phyloP scores from a whole-genome alignment of 73 alveolate species.

The Paramecium primaurelia region DNA sequence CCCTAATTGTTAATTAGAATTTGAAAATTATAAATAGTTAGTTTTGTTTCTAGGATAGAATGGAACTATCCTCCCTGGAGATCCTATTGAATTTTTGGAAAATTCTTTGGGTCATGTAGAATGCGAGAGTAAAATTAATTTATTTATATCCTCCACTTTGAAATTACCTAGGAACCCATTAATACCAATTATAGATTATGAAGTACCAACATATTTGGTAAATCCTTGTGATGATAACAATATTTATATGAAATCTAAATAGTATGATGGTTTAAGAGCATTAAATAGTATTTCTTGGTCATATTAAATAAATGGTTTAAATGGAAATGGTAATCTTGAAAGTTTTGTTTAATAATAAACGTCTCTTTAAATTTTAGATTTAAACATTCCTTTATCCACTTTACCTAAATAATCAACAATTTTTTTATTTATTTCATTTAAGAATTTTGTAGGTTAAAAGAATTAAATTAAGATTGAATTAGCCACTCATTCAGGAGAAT shows the following conservation, averaged over 20 bases:
- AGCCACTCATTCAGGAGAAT: too few species aligned
- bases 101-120: not conserved
- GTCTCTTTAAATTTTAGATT: not conserved
- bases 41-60: not conserved
- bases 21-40: not conserved
- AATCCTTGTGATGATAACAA: not conserved
- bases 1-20: not conserved
- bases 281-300: not conserved
- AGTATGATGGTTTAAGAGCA: not conserved
- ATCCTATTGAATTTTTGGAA: too few species aligned
- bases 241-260: too few species aligned
- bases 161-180: not conserved
- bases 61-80: not conserved
- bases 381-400: not conserved
- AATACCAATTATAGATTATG: not conserved
- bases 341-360: not conserved
- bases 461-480: too few species aligned
- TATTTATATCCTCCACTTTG: too few species aligned
- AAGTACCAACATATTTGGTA: not conserved
- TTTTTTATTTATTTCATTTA: too few species aligned
- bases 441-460: too few species aligned
- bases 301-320: not conserved
- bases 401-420: not conserved
- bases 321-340: not conserved
- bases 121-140: not conserved